These are phyloP conservation scores for Colletotrichum gloeosporioides DNA, from an alignment of 2,329 filamentous ascomycete species.

Conservation along the genomic window DNA sequence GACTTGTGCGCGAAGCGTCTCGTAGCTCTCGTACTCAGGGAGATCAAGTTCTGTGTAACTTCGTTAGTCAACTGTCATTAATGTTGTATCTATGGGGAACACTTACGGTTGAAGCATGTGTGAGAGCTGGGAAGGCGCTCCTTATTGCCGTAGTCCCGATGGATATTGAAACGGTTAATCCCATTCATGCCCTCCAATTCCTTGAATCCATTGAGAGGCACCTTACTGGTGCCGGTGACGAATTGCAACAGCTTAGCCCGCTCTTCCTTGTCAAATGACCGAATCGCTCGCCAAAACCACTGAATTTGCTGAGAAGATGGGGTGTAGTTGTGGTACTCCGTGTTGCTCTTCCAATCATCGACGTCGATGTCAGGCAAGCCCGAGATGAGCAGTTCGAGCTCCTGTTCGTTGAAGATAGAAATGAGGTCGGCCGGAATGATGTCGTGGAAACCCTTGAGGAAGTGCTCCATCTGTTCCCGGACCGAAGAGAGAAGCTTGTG, in stretches of 20 bases:
- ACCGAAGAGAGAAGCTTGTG: slow-evolving; percentile 92
- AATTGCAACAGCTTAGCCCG: slow-evolving; percentile 96
- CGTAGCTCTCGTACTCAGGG: slow-evolving; percentile 97
- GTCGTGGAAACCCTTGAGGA: slow-evolving; percentile 96
- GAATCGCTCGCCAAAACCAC: slow-evolving; percentile 98
- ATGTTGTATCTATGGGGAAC: background rate
- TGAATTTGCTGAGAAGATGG: slow-evolving; percentile 95
- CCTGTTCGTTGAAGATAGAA: slow-evolving; percentile 98
- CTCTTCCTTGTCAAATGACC: slow-evolving; percentile 98
- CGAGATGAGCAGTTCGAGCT: slow-evolving; percentile 94
- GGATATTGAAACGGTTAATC: slow-evolving; percentile 97
- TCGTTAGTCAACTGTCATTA: background rate
- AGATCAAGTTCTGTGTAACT: slow-evolving; percentile 84
- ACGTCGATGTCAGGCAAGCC: slow-evolving; percentile 96
- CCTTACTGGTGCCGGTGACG: slow-evolving; percentile 97
- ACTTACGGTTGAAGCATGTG: slow-evolving; percentile 99
- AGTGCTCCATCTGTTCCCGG: slow-evolving; percentile 91
- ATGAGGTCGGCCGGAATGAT: slow-evolving; percentile 95
- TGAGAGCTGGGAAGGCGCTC: slow-evolving; percentile 94
- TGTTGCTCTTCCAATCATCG: slow-evolving; percentile 99
- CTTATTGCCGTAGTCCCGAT: slow-evolving; percentile 96
- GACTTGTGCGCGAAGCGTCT: slow-evolving; percentile 83
- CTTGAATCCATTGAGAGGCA: slow-evolving; percentile 97
- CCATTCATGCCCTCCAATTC: slow-evolving; percentile 99
- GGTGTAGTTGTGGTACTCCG: slow-evolving; percentile 97